phyloP scores from a whole-genome alignment of 1,139 yeast genomes.

The Geotrichum restrictum region DNA sequence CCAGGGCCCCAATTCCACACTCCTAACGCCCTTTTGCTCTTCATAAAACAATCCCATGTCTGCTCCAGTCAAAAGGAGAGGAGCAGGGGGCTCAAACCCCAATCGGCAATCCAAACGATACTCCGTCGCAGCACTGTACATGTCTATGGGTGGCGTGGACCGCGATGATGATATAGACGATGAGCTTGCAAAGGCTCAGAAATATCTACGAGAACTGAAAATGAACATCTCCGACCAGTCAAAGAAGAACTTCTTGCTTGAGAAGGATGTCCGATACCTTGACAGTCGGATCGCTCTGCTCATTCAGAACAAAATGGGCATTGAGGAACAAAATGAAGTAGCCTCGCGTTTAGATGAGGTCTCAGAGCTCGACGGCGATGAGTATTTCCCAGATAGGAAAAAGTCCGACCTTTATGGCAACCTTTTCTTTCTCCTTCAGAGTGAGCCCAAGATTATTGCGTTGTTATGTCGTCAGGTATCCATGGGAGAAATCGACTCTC shows the following conservation, averaged over 20 bases:
- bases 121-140: constrained; percentile 41
- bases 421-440: constrained; percentile 41
- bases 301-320: constrained; percentile 42
- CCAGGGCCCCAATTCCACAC: too few relatives aligned
- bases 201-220: constrained; percentile 39
- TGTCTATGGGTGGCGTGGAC: constrained; percentile 41
- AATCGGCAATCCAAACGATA: constrained; percentile 39
- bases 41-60: not conserved
- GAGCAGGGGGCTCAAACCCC: constrained; percentile 17
- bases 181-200: constrained; percentile 40
- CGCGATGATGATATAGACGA: constrained; percentile 41
- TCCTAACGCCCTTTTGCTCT: too few relatives aligned
- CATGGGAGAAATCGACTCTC: constrained; percentile 42
- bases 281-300: constrained; percentile 43
- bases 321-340: constrained; percentile 41
- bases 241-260: constrained; percentile 41
- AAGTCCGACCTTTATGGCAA: constrained; percentile 39
- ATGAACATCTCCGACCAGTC: constrained; percentile 40
- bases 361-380: constrained; percentile 20
- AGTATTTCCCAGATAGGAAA: constrained; percentile 34
- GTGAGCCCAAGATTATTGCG: constrained; percentile 43
- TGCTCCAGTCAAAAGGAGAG: not conserved
- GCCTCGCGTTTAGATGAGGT: constrained; percentile 37
- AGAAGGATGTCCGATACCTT: constrained; percentile 42
- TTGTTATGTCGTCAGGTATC: constrained; percentile 39